phyloP scores from a whole-genome alignment of 2,329 filamentous ascomycete genomes.

The Exophiala calicioides region DNA sequence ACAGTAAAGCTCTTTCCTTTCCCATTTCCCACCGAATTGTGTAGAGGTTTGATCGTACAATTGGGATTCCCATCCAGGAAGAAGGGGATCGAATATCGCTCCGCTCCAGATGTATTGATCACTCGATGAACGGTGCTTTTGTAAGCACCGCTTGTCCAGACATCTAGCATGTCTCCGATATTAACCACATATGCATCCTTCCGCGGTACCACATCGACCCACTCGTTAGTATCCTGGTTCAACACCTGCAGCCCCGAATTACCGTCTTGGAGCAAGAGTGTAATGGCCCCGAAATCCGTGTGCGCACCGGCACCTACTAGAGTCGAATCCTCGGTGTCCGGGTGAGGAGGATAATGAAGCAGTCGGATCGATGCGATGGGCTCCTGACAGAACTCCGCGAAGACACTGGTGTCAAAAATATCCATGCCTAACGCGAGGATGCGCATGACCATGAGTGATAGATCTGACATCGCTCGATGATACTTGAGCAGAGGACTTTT shows the following conservation, averaged over 20 bases:
- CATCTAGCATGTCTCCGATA: conserved; percentile 25
- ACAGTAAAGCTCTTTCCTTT: conserved; percentile 21
- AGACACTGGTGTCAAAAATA: conserved; percentile 40
- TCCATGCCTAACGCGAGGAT: conserved; percentile 51
- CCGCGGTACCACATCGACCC: conserved; percentile 49
- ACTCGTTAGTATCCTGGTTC: conserved; percentile 46
- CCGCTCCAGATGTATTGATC: conserved; percentile 52
- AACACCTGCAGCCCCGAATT: conserved; percentile 56
- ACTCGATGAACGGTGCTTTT: conserved; percentile 58
- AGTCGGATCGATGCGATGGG: conserved; percentile 34
- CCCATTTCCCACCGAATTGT: conserved; percentile 8
- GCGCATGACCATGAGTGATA: conserved; percentile 21
- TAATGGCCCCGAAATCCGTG: conserved; percentile 59
- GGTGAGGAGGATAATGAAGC: conserved; percentile 37
- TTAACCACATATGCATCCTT: conserved; percentile 53
- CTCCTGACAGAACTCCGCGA: conserved; percentile 32
- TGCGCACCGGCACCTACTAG: conserved; percentile 35
- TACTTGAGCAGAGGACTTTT: conserved; percentile 22
- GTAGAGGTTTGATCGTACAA: conserved; percentile 32
- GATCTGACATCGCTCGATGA: conserved; percentile 13
- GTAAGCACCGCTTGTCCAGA: conserved; percentile 54
- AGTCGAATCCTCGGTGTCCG: conserved; percentile 15
- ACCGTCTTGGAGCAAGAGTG: conserved; percentile 56
- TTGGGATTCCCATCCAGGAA: conserved; percentile 59
- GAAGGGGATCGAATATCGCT: conserved; percentile 60